phyloP scores from a whole-genome alignment of 1,139 yeast species.

The Yamadazyma triangularis region DNA sequence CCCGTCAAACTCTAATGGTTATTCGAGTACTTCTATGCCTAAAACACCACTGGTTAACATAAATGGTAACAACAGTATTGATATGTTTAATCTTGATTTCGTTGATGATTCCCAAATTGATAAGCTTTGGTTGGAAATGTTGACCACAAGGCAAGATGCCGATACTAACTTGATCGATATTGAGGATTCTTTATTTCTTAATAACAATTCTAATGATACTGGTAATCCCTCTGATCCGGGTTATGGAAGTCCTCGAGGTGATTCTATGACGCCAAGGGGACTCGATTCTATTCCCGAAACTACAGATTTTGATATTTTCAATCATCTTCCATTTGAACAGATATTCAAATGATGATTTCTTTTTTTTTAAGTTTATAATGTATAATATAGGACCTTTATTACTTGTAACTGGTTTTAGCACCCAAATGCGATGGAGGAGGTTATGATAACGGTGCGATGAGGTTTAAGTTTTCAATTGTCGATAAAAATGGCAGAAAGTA shows the following conservation, averaged over 20 bases:
- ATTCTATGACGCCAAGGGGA: too few relatives aligned
- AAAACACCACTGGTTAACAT: slow-evolving; percentile 1
- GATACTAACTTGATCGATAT: neutral
- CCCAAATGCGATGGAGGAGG: too few relatives aligned
- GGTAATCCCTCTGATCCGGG: neutral
- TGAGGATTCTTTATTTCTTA: too few relatives aligned
- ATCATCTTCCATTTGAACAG: slow-evolving; percentile 3
- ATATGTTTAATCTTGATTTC: slow-evolving; percentile 17
- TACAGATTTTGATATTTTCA: slow-evolving; percentile 6
- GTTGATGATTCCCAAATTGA: slow-evolving; percentile 34
- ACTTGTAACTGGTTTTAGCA: too few relatives aligned
- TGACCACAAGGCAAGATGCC: slow-evolving; percentile 5
- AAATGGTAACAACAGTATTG: slow-evolving; percentile 2
- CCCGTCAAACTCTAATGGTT: neutral
- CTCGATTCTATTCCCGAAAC: too few relatives aligned
- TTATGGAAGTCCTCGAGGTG: too few relatives aligned
- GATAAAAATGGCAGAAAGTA: neutral
- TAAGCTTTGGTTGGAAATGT: slow-evolving; percentile 36
- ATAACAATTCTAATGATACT: neutral
- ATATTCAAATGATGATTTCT: too few relatives aligned
- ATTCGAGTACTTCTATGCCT: neutral
- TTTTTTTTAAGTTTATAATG: too few relatives aligned
- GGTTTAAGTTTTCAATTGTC: neutral
- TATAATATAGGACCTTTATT: too few relatives aligned
- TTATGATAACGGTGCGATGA: slow-evolving; percentile 1